A percentile compares a stretch with the other conserved stretches of the same genome.
Conservation (phyloP, 73 alveolate species). For the Tetrahymena thermophila region DNA sequence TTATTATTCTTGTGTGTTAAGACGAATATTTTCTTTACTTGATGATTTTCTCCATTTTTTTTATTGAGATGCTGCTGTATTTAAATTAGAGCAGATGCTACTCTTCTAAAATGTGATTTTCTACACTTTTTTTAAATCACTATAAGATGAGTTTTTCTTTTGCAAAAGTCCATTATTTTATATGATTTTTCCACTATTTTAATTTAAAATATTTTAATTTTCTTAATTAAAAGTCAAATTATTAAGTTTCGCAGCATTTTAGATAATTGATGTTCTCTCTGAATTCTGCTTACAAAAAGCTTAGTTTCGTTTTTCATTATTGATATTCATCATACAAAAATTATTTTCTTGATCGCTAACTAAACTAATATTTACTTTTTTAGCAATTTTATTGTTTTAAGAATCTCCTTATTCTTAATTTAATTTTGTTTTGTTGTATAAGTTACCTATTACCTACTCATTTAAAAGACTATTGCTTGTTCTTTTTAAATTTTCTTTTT, state of each 20-base stretch:
- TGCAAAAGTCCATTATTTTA: background rate
- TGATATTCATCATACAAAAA: background rate
- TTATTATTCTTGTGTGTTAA: background rate
- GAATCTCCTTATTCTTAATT: background rate
- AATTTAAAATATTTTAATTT: no score
- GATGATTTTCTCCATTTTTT: background rate
- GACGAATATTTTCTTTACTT: background rate
- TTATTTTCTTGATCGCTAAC: background rate
- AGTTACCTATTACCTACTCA: background rate
- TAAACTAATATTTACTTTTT: background rate
- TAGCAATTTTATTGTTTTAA: background rate
- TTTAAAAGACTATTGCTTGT: background rate
- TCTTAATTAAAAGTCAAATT: background rate
- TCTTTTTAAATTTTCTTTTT: background rate
- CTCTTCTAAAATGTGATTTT: background rate
- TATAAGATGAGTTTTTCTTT: background rate
- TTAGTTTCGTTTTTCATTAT: background rate
- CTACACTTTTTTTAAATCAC: background rate
- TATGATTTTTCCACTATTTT: background rate
- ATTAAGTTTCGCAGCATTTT: background rate
- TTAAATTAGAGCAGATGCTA: background rate
- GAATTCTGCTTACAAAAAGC: background rate
- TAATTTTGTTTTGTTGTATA: background rate
- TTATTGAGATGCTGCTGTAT: background rate
- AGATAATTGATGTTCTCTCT: background rate